Evolutionary conservation across 202 grass and related monocot species (phyloP), one percentile per base, ranked within the genome.

Genomic region (Panicum hallii): DNA sequence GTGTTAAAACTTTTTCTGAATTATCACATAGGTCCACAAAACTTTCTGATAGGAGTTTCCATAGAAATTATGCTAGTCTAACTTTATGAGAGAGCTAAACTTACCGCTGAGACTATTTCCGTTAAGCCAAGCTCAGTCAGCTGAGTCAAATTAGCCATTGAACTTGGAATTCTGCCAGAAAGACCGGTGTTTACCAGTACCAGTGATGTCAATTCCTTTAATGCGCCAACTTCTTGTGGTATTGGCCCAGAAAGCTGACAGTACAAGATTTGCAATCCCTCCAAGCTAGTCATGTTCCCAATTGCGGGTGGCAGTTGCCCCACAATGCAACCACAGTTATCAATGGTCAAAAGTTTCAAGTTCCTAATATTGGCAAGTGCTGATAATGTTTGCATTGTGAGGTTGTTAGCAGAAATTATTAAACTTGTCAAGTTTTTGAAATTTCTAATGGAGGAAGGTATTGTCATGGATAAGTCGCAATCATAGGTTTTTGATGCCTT

Each of bases 141-240:
- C n/a, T 11, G 49, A 12, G 32, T 74, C 50, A 70, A 40, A 60
- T 85, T 78, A 23, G 0, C 63, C 69, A 84, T 11, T 57, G 72
- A 77, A 84, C 12, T 58, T 68, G 82, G 82, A 47, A 84, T 75
- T 3, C 34, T 44, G 9, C 82, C 61, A 66, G 75, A 68, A 11
- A 77, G 26, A 9, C 0, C 4, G 0, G 2, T 3, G 3, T 0
- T 6, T 15, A 5, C 1, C 3, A 10, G 30, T 68, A 45, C 11
- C 0, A 45, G 19, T 19, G 66, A 32, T 16, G 9, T 77, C 72
- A 84, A 3, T 5, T 68, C 9, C 6, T 77, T 84, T 12, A 84
- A 23, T 84, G 49, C 11, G 3, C 48, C 40, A 26, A 86, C 23
- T 67, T 61, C 42, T 0, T 62, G 10, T 22, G 77, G 6, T 1